Base-by-base conservation (phyloP, 139 green algal genomes). In the Closterium sp. region DNA sequence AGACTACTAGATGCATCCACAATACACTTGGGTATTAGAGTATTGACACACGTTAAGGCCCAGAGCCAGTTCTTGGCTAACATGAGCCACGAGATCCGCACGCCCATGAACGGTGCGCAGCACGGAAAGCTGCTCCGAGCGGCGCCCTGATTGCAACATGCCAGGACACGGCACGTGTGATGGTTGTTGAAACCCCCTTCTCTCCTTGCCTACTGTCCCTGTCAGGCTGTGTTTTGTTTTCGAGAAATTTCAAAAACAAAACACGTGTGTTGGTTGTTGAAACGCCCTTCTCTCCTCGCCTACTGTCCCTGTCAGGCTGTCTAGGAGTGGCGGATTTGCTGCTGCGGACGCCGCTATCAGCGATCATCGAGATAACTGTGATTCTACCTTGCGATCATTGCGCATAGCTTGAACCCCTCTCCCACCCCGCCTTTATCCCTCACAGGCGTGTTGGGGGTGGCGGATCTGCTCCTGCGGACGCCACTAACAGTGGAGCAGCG, bases 61-160 rank as follows among this genome's bases (percentile, higher is more conserved):
- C 97, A 97, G 89, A 95, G 92, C 23, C 76, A 94, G 85, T 97
- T 97, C 36, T 91, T 97, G 83, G 95, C 96, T n/a, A 96, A 97
- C 87, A 95, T 96, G 88, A 96, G 94, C 36, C 36, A 55, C 6
- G 36, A 55, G 36, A 55, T 55, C 36, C 36, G 36, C 36, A 55
- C 36, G 36, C 36, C 36, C 36, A 55, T 55, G 36, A 55, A 55
- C 6, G 36, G 36, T 55, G 36, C 4, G 36, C 6, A n/a, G n/a
- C n/a, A n/a, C n/a, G n/a, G n/a, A n/a, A n/a, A n/a, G 86, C 88
- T 97, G 88, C 87, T 95, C 34, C 23, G 92, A 16, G 94, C 92
- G 31, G 33, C 33, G 33, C 43, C 2, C 92, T 97, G n/a, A 94
- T n/a, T n/a, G n/a, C 34, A 85, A 90, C 25, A 36, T 93, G 34